These are phyloP conservation scores for Aschersonia sp. DNA, from an alignment of 2,329 filamentous ascomycete genomes.

Conservation along the genomic window DNA sequence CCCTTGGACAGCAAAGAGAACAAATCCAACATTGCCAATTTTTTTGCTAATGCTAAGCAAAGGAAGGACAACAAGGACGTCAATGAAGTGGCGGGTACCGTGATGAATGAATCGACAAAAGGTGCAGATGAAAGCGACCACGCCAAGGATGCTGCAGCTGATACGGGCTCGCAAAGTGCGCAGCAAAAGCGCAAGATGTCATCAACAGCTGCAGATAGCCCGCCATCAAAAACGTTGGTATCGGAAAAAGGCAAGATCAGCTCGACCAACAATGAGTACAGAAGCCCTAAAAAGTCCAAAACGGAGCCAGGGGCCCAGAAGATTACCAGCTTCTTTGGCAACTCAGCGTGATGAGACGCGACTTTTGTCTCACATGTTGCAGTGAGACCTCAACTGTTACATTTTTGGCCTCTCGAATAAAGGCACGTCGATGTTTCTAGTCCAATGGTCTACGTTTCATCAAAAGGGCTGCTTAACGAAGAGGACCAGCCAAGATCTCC, in stretches of 20 bases:
- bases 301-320: slow-evolving; percentile 17
- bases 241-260: slow-evolving; percentile 19
- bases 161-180: neutral
- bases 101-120: neutral
- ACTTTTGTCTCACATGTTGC: no score
- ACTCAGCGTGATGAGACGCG: neutral
- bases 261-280: slow-evolving; percentile 23
- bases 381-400: no score
- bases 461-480: no score
- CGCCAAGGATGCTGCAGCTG: neutral
- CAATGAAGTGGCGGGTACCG: neutral
- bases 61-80: slow-evolving; percentile 9
- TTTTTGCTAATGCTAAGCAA: slow-evolving; percentile 54
- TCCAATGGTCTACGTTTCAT: no score
- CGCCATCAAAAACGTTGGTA: slow-evolving; percentile 11
- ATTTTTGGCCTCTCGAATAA: no score
- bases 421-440: no score
- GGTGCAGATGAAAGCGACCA: neutral
- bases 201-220: slow-evolving; percentile 6
- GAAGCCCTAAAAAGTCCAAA: slow-evolving; percentile 56
- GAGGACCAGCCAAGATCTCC: no score
- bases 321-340: neutral
- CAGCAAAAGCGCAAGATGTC: slow-evolving; percentile 12
- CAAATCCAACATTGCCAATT: slow-evolving; percentile 87
- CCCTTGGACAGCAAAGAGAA: slow-evolving; percentile 77